phyloP scores from a whole-genome alignment of 2,329 filamentous ascomycete genomes.

The Tolypocladium tundrense region DNA sequence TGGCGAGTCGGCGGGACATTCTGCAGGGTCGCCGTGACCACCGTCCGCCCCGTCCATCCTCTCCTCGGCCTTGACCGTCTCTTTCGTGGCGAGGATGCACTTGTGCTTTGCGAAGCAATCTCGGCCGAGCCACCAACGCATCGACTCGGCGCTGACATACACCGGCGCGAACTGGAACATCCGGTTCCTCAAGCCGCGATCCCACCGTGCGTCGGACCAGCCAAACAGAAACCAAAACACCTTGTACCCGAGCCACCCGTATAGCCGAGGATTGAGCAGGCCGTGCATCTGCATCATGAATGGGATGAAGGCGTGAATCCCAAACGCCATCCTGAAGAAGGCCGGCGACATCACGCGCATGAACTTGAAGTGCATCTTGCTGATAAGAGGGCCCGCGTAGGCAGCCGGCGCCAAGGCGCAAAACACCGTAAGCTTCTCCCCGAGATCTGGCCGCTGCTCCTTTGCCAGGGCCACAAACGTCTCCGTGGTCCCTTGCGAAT shows the following conservation, averaged over 20 bases:
- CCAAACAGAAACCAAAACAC: conserved; percentile 85
- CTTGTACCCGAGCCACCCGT: conserved; percentile 74
- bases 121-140: conserved; percentile 90
- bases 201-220: conserved; percentile 82
- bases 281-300: conserved; percentile 81
- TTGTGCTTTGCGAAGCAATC: conserved; percentile 73
- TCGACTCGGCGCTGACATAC: conserved; percentile 79
- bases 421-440: conserved; percentile 75
- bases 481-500: conserved; percentile 87
- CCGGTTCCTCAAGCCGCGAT: conserved; percentile 63
- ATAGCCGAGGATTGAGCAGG: conserved; percentile 54
- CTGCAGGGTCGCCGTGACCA: neutral
- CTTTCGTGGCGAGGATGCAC: conserved; percentile 74
- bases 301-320: conserved; percentile 87
- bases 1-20: neutral
- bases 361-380: conserved; percentile 85
- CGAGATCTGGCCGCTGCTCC: conserved; percentile 77
- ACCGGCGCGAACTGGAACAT: conserved; percentile 91
- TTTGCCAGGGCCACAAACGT: conserved; percentile 82
- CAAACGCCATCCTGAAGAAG: conserved; percentile 74
- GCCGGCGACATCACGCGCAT: conserved; percentile 69
- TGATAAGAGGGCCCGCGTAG: conserved; percentile 78
- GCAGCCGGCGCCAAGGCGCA: conserved; percentile 85
- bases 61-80: conserved; percentile 55
- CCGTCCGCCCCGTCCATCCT: conserved; percentile 46